Base-by-base conservation (phyloP, 2,329 filamentous ascomycete species). In the Myriosclerotinia scirpicola region DNA sequence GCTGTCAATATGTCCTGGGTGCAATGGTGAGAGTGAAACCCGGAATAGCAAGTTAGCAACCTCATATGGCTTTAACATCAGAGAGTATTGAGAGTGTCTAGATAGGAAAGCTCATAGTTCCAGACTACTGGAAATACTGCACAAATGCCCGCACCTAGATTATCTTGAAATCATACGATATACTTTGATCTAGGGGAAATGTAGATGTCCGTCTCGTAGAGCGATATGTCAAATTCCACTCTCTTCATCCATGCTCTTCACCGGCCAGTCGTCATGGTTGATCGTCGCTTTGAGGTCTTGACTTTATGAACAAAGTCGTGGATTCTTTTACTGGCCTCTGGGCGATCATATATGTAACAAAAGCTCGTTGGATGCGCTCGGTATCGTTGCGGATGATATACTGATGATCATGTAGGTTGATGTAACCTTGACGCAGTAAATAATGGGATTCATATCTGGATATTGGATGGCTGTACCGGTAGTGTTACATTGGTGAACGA, bases 191-290 rank as follows among this genome's bases (percentile, higher is more conserved):
- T 26, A 11, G 53, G 30, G 17, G 17, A 59, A 30, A 59, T 52
- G 54, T 59, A 42, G 17, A 11, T 34, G 22, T 30, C 42, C 54
- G 44, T 42, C 44, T n/a, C n/a, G 9, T 40, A 22, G 54, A 55
- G 54, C 12, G 36, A 55, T 22, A 55, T 26, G n/a, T 40, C 11
- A 63, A 54, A 53, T 36, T 63, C 34, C 36, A 63, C n/a, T 50
- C 26, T 40, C 60, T 20, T 14, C 38, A 8, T 34, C n/a, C 30
- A 34, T 53, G n/a, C 36, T 17, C 11, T 20, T 63, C 56, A 20
- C 36, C 56, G 12, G 54, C 9, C 36, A 38, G 34, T 62, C 48
- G 26, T 54, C 34, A 22, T 40, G 30, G 14, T 40, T 8, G 36
- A 40, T 26, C 2, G 14, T 38, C 46, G 7, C 14, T 22, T 20